Percentiles rank a stretch among this genome's conserved stretches.
Conservation (phyloP, 164 flowering plant genomes). For the Buxus sempervirens region DNA sequence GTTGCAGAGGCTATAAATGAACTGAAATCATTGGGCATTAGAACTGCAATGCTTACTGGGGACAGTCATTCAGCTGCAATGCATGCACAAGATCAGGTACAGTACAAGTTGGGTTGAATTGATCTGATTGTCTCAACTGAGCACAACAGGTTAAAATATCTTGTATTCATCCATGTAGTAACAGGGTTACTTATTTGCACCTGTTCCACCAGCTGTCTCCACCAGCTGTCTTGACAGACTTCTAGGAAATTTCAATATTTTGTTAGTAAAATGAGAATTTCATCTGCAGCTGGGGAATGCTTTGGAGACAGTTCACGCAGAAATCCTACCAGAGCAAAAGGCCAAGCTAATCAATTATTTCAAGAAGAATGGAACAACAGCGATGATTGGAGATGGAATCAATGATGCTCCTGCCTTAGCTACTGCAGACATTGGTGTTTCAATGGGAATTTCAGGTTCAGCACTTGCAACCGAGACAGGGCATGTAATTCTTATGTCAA, state of each 20-base stretch:
- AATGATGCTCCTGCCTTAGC: slow-evolving; percentile 96
- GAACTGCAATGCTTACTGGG: slow-evolving; percentile 91
- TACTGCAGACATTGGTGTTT: slow-evolving; percentile 83
- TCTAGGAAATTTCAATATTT: no score
- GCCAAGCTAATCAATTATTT: slow-evolving; percentile 48
- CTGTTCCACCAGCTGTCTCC: no score
- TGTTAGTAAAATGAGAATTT: no score
- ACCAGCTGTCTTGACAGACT: no score
- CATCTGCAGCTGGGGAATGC: slow-evolving; percentile 56
- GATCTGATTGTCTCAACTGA: no score
- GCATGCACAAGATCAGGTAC: slow-evolving; percentile 64
- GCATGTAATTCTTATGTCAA: slow-evolving; percentile 78
- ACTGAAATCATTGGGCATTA: slow-evolving; percentile 58
- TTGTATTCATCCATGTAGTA: no score
- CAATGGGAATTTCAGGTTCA: slow-evolving; percentile 95
- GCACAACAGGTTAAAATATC: no score
- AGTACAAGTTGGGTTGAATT: no score
- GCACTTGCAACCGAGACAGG: slow-evolving; percentile 89
- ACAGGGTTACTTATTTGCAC: no score
- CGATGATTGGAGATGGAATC: slow-evolving; percentile 91
- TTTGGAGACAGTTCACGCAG: slow-evolving; percentile 66
- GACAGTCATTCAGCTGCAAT: slow-evolving; percentile 73
- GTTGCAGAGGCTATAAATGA: slow-evolving; percentile 57
- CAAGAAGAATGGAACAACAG: slow-evolving; percentile 56
- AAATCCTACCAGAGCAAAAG: slow-evolving; percentile 88